Base-by-base conservation (phyloP, 208 protist genomes). In the Blastocrithidia nonstop region DNA sequence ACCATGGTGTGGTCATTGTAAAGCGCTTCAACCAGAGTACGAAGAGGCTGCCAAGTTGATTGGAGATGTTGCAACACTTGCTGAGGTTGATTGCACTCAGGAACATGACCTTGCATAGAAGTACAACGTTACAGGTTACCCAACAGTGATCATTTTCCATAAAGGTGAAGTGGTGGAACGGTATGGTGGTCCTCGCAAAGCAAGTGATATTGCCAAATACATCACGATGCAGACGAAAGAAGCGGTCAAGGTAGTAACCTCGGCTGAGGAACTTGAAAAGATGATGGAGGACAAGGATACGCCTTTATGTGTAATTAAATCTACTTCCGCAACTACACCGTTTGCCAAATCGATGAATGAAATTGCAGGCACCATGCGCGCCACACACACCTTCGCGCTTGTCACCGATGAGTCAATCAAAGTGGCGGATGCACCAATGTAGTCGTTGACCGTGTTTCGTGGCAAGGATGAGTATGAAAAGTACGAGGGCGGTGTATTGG, bases 1-100 rank as follows among this genome's bases (percentile, higher is more conserved):
- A 20, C 86, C 88, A 44, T 96, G 89, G 89, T 97, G 94, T 61
- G 90, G 89, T 24, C 90, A 96, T 70, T 97, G 94, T 76, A 85
- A 95, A 53, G 88, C 85, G 50, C 65, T 94, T 22, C 86, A 73
- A 2, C 88, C 90, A 13, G 83, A 92, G 55, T 92, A 66, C 45
- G 60, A 67, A 32, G 80, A 87, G 45, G 77, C 87, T 0, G 57
- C 79, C 7, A 66, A 69, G 0, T 39, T 61, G 9, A 59, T 89
- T 33, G 41, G 55, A n/a, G 66, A 57, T 22, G 49, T 68, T 37
- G 71, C 58, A 24, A 45, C 57, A 8, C 51, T 95, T 31, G 83
- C 66, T 0, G 65, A 93, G 42, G 70, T 95, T 29, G 76, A 95
- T 59, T 91, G 82, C 57, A 84, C 75, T 3, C 54, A 63, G n/a